Base-by-base conservation (phyloP, 768 basidiomycete species). In the Cystobasidium tubakii region DNA sequence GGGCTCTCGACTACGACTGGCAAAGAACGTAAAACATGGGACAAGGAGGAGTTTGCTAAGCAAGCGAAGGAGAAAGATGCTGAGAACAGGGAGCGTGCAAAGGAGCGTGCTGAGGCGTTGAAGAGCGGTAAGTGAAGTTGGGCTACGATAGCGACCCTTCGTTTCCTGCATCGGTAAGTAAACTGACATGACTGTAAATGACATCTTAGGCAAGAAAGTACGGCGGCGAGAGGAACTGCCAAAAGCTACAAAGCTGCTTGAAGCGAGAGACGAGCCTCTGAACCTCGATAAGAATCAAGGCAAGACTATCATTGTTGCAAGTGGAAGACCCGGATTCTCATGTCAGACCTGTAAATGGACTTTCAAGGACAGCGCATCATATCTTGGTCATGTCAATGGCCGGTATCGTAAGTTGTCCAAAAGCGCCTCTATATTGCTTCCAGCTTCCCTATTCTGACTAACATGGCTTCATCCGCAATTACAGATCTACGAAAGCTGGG, bases 351-450 rank as follows among this genome's bases (percentile, higher is more conserved):
- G 96, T 81, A 89, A 86, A 77, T 84, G 92, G 77, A 95, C 89
- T 19, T 90, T 92, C 83, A 96, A 95, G 81, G 96, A 99, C 79
- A 92, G 88, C 64, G 85, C 88, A n/a, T 90, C 88, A 12, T 98
- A 98, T 80, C 83, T 99, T 60, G 94, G 97, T 80, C 96, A 99
- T 79, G 87, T 99, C 71, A 99, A 99, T 82, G 88, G 92, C 74
- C 86, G 93, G 84, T 87, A 87, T 67, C 95, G 95, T 97, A 81
- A 79, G 92, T 86, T 31, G 23, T 55, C 21, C 3, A 4, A 67
- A 13, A 39, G 39, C 39, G 15, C 39, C 39, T 39, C 15, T 15
- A 6, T 39, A 39, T 15, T 6, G 39, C 39, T 15, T 39, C 15
- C 6, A 39, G n/a, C n/a, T n/a, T n/a, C n/a, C n/a, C n/a, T 64